A percentile compares a stretch with the other conserved stretches of the same genome.
phyloP scores from a whole-genome alignment of 2,329 filamentous ascomycete species.

The Phyllosticta citrichinensis region DNA sequence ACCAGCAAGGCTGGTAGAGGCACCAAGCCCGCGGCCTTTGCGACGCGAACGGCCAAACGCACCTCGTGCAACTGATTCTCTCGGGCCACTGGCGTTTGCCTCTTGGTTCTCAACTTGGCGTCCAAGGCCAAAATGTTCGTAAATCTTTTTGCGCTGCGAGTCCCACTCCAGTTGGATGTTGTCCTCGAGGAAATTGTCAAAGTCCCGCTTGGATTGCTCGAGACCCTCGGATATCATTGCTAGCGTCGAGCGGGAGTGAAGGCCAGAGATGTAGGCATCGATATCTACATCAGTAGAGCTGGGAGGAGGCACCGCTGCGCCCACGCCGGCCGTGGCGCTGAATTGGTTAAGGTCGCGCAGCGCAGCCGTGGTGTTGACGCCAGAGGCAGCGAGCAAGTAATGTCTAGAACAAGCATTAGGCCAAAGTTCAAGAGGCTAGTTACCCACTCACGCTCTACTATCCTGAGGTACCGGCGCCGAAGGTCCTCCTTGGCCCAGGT shows the following conservation, averaged over 20 bases:
- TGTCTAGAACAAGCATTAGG: constrained; percentile 47
- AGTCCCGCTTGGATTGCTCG: constrained; percentile 78
- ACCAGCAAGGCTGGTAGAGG: constrained; percentile 17
- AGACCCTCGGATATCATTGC: constrained; percentile 89
- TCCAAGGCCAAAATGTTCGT: constrained; percentile 85
- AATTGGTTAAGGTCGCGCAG: constrained; percentile 79
- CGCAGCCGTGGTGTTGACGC: constrained; percentile 77
- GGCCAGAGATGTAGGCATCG: constrained; percentile 67
- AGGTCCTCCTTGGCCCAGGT: constrained; percentile 63
- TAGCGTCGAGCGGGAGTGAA: constrained; percentile 83
- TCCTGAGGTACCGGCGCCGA: constrained; percentile 34
- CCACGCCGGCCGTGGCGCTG: constrained; percentile 56
- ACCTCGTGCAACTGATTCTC: constrained; percentile 29
- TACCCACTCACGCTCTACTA: constrained; percentile 35
- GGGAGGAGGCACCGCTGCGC: constrained; percentile 30
- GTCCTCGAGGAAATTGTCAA: constrained; percentile 88
- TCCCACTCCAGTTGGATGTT: constrained; percentile 96
- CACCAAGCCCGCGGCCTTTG: constrained; percentile 29
- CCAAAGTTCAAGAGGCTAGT: background rate
- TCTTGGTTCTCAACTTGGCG: constrained; percentile 30
- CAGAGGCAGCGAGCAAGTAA: constrained; percentile 86
- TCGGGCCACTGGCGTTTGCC: constrained; percentile 25
- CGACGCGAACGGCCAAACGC: constrained; percentile 44
- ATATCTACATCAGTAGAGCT: constrained; percentile 45
- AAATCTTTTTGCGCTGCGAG: constrained; percentile 81